Evolutionary conservation across 352 stramenopile species (phyloP), one percentile per base, ranked within the genome.

Genomic region (Phytopythium delawarense): DNA sequence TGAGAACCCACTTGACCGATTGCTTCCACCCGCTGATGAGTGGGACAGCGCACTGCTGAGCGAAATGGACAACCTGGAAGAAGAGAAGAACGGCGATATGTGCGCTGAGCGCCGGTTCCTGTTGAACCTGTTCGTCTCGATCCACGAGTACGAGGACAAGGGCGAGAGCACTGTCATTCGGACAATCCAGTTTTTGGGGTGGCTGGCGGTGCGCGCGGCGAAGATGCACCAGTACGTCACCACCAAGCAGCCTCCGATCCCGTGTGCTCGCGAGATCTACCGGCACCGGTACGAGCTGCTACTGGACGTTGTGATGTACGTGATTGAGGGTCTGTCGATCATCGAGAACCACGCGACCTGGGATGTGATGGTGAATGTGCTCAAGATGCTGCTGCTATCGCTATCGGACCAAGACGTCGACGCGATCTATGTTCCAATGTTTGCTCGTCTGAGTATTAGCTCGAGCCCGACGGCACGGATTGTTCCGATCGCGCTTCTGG

Each of bases 331-430:
- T 42, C 72, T 93, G 25, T 92, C 84, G 15, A 94, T 94, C 62
- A 96, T 96, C 51, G 87, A 96, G 57, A 96, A 96, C 64, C 86
- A 92, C 64, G 81, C 86, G 21, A 94, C 86, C 35, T 96, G 87
- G 87, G 87, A 96, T 28, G 85, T 92, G 32, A 94, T 96, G 81
- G 86, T 94, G 21, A 88, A 91, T 34, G 82, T 83, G 12, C 80
- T 94, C 39, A 87, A 91, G 40, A 81, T 89, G 68, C 55, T 94
- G 39, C 78, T 91, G 21, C 32, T 70, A 16, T 77, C 85, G 7
- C 72, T 96, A 62, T 76, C 79, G 4, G 69, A 87, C 59, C 54
- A 64, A 18, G 84, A 92, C 15, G 72, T 94, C 56, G 69, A 78
- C 34, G 73, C 78, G 32, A 64, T 92, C 61, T 70, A 94, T 9